Percentiles rank a stretch among this genome's conserved stretches.
phyloP scores from a whole-genome alignment of 176 grass and related monocot species.

The Oryza meyeriana region DNA sequence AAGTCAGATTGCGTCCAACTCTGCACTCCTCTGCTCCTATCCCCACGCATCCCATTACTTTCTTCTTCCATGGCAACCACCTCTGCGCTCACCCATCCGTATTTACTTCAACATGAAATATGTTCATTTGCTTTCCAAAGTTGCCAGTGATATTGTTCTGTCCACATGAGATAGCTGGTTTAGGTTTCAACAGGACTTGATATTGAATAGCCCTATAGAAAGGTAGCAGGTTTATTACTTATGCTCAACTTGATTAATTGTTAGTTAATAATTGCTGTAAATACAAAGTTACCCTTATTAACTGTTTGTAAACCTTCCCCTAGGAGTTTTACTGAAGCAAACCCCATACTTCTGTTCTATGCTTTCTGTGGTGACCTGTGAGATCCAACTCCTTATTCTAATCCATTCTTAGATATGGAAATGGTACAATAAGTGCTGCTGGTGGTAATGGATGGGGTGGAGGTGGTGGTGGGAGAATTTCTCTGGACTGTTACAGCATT shows the following conservation, averaged over 20 bases:
- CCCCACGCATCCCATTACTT: not conserved
- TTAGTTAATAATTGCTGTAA: not conserved
- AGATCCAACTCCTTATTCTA: slow-evolving; percentile 20
- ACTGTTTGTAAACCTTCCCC: not conserved
- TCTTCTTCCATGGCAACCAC: not conserved
- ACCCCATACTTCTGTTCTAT: slow-evolving; percentile 8
- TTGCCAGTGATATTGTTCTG: not conserved
- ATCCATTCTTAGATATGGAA: slow-evolving; percentile 67
- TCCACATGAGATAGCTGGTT: not conserved
- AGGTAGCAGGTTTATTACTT: not conserved
- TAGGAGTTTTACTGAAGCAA: not conserved
- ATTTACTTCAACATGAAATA: not conserved
- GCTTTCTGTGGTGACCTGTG: slow-evolving; percentile 15
- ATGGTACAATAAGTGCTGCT: slow-evolving; percentile 89
- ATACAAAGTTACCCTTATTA: slow-evolving; percentile 4
- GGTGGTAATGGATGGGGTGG: slow-evolving; percentile 97
- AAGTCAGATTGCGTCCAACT: not conserved
- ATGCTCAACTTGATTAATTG: not conserved
- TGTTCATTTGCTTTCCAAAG: not conserved
- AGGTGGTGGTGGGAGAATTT: slow-evolving; percentile 89
- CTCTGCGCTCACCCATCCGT: not conserved
- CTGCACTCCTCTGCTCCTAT: not conserved
- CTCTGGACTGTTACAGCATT: slow-evolving; percentile 85
- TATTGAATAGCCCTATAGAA: not conserved
- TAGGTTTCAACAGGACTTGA: not conserved